phyloP scores from a whole-genome alignment of 768 basidiomycete species.

The Lentinula aciculospora region DNA sequence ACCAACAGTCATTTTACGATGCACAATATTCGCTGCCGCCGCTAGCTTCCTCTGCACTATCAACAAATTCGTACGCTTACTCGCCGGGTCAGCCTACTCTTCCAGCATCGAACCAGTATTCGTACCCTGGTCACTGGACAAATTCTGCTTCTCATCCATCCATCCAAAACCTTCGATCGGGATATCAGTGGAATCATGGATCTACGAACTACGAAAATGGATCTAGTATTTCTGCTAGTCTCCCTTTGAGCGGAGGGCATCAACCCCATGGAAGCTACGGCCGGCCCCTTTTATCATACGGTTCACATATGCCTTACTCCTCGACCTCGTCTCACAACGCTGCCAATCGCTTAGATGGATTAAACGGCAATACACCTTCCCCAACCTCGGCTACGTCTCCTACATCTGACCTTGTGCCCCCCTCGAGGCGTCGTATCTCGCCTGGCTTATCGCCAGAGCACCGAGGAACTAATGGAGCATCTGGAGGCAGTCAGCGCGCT shows the following conservation, averaged over 20 bases:
- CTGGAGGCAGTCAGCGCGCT: slow-evolving; percentile 28
- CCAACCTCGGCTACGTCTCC: slow-evolving; percentile 18
- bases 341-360: neutral
- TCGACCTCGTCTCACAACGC: neutral
- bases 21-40: slow-evolving; percentile 35
- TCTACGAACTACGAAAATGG: slow-evolving; percentile 5
- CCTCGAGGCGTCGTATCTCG: slow-evolving; percentile 45
- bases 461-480: neutral
- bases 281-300: slow-evolving; percentile 3
- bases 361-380: neutral
- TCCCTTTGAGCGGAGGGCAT: slow-evolving; percentile 4
- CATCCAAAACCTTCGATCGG: slow-evolving; percentile 6
- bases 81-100: slow-evolving; percentile 19
- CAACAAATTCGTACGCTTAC: slow-evolving; percentile 19
- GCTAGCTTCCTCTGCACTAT: slow-evolving; percentile 25
- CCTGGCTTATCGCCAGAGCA: slow-evolving; percentile 5
- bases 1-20: slow-evolving; percentile 37
- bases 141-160: neutral
- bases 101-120: slow-evolving; percentile 29
- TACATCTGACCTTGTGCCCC: slow-evolving; percentile 45
- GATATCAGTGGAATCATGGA: slow-evolving; percentile 2
- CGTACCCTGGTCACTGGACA: slow-evolving; percentile 12
- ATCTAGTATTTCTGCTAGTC: neutral
- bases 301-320: slow-evolving; percentile 3
- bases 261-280: slow-evolving; percentile 2